phyloP scores from a whole-genome alignment of 495 filamentous ascomycete species.

The Pyrenula aspistea region DNA sequence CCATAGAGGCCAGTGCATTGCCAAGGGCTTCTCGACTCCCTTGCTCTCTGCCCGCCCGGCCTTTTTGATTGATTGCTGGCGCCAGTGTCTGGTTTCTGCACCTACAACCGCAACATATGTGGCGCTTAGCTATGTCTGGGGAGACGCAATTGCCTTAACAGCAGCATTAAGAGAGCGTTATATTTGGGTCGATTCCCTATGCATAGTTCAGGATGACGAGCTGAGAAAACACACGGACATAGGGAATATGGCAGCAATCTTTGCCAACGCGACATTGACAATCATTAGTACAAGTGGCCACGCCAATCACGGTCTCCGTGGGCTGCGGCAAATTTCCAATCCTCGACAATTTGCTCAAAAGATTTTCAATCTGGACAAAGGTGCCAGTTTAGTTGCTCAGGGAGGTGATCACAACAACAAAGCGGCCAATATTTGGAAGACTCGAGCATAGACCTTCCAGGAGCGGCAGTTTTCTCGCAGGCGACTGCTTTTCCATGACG shows the following conservation, averaged over 20 bases:
- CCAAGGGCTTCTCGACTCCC: not conserved
- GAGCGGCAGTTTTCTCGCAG: not conserved
- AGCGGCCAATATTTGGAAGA: not conserved
- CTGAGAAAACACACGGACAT: constrained; percentile 17
- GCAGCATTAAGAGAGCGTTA: constrained; percentile 13
- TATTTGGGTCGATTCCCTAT: constrained; percentile 26
- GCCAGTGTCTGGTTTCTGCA: not conserved
- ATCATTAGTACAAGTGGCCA: constrained; percentile 12
- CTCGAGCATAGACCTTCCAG: not conserved
- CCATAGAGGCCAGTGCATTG: not conserved
- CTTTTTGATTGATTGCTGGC: not conserved
- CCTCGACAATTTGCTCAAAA: not conserved
- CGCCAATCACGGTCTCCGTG: not conserved
- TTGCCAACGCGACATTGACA: constrained; percentile 11
- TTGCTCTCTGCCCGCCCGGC: not conserved
- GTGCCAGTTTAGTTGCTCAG: too few species aligned
- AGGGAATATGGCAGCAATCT: constrained; percentile 14
- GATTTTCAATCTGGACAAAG: not conserved
- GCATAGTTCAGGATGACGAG: constrained; percentile 18
- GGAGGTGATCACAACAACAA: too few species aligned
- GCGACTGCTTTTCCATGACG: not conserved
- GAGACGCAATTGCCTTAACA: constrained; percentile 18
- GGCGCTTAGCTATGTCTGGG: constrained; percentile 4
- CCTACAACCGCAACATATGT: not conserved
- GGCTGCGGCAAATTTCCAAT: not conserved